Evolutionary conservation across 257 asterid genomes (phyloP).

Genomic region (Solanum verrucosum): DNA sequence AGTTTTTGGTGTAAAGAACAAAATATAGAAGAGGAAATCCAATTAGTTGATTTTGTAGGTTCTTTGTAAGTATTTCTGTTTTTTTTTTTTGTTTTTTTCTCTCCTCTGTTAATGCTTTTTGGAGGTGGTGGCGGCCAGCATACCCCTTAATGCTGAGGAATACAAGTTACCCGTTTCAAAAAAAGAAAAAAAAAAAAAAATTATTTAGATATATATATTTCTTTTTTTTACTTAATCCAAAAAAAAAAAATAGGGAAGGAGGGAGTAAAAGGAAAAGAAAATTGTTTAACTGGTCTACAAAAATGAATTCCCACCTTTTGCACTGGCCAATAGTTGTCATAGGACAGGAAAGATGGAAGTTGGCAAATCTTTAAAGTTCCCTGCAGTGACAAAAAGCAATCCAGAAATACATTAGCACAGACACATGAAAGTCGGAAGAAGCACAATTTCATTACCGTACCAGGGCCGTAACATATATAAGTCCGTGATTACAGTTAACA

Average conservation of each 20-base stretch:
- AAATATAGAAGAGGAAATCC: neutral
- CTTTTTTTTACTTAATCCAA: too few relatives aligned
- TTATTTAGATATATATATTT: too few relatives aligned
- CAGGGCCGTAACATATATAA: constrained; percentile 78
- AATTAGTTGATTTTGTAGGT: neutral
- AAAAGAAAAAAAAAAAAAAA: too few relatives aligned
- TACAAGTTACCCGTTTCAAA: neutral
- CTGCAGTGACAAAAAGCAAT: constrained; percentile 22
- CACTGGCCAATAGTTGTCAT: constrained; percentile 94
- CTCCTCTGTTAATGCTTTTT: neutral
- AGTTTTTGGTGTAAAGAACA: neutral
- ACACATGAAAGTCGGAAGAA: neutral
- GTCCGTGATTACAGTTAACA: constrained; percentile 91
- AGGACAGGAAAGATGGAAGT: constrained; percentile 60
- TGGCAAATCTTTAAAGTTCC: constrained; percentile 93
- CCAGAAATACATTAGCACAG: neutral
- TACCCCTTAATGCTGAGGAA: neutral
- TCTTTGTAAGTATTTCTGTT: neutral
- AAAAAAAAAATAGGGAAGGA: neutral
- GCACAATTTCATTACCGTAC: constrained; percentile 27
- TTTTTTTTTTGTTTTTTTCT: neutral
- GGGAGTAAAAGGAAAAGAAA: neutral
- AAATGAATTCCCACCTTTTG: constrained; percentile 49
- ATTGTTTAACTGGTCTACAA: neutral
- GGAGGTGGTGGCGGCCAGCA: neutral